Percentiles rank a stretch among this genome's conserved stretches.
Conservation (phyloP, 805 yeast genomes). For the Komagataella kurtzmanii region DNA sequence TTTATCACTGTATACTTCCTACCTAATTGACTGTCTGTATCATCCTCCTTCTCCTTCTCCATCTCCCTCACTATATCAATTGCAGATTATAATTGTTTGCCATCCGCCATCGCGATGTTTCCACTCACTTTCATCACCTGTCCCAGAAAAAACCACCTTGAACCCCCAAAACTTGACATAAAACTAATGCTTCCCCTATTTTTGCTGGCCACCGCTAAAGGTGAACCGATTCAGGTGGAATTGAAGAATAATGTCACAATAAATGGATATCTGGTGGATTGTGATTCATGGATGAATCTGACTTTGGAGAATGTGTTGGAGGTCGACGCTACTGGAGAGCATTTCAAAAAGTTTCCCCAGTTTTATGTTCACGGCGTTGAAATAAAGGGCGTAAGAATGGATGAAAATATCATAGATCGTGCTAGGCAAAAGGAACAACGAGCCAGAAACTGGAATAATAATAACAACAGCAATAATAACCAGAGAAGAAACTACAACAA, state of each 20-base stretch:
- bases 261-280: slow-evolving; percentile 70
- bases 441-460: slow-evolving; percentile 30
- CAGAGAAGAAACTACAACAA: slow-evolving; percentile 15
- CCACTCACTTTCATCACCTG: not conserved
- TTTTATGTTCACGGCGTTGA: slow-evolving; percentile 78
- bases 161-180: not conserved
- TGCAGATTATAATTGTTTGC: not conserved
- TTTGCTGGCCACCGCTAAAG: slow-evolving; percentile 80
- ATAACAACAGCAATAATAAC: slow-evolving; percentile 10
- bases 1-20: not conserved
- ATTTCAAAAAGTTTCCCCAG: slow-evolving; percentile 52
- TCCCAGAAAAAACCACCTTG: not conserved
- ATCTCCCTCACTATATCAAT: not conserved
- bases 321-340: slow-evolving; percentile 46
- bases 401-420: slow-evolving; percentile 63
- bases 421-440: slow-evolving; percentile 32
- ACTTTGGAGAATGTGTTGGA: slow-evolving; percentile 68
- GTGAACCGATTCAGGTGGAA: slow-evolving; percentile 78
- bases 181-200: slow-evolving; percentile 52
- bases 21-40: not conserved
- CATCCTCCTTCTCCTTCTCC: not conserved
- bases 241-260: slow-evolving; percentile 84
- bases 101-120: not conserved
- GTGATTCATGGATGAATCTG: slow-evolving; percentile 94
- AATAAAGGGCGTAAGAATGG: slow-evolving; percentile 64